A percentile compares a stretch with the other conserved stretches of the same genome.
Conservation (phyloP, 164 flowering plant genomes). For the Euptelea pleiosperma region DNA sequence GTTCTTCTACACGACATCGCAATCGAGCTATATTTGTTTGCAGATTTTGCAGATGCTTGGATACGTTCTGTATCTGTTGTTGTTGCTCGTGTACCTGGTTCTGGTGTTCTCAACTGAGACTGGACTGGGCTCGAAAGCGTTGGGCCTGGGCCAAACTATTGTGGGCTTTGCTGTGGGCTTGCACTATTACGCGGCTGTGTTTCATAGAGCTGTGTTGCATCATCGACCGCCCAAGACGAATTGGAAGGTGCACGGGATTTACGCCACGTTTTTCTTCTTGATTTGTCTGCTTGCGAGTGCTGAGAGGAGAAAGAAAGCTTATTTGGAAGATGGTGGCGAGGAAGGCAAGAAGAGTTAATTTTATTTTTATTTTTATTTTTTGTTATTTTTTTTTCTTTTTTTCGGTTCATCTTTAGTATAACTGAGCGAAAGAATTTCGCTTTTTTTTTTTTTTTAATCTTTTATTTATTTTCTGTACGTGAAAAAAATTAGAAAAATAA, state of each 20-base stretch:
- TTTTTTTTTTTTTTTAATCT: background rate
- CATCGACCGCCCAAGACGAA: slow-evolving; percentile 84
- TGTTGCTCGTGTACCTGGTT: slow-evolving; percentile 69
- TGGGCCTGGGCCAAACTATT: slow-evolving; percentile 77
- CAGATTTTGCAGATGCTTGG: slow-evolving; percentile 79
- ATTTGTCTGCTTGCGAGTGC: slow-evolving; percentile 56
- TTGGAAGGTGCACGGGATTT: slow-evolving; percentile 83
- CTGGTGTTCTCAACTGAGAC: slow-evolving; percentile 66
- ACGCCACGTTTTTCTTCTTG: slow-evolving; percentile 78
- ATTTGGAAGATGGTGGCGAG: slow-evolving; percentile 68
- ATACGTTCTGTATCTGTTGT: slow-evolving; percentile 65
- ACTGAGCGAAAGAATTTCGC: slow-evolving; percentile 12
- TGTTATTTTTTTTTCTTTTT: background rate
- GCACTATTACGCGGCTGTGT: slow-evolving; percentile 81
- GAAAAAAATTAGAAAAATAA: background rate
- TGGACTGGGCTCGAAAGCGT: slow-evolving; percentile 48
- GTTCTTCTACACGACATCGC: slow-evolving; percentile 74
- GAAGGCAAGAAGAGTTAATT: slow-evolving; percentile 73
- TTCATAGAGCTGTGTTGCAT: slow-evolving; percentile 65
- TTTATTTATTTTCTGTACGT: background rate
- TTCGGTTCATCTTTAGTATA: background rate
- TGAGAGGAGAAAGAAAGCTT: slow-evolving; percentile 86
- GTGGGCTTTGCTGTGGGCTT: slow-evolving; percentile 81
- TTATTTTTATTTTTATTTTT: slow-evolving; percentile 5
- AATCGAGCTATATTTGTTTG: slow-evolving; percentile 60